Evolutionary conservation across 2,329 filamentous ascomycete genomes (phyloP), one percentile per base, ranked within the genome.

Genomic region (Colletotrichum caudatum): DNA sequence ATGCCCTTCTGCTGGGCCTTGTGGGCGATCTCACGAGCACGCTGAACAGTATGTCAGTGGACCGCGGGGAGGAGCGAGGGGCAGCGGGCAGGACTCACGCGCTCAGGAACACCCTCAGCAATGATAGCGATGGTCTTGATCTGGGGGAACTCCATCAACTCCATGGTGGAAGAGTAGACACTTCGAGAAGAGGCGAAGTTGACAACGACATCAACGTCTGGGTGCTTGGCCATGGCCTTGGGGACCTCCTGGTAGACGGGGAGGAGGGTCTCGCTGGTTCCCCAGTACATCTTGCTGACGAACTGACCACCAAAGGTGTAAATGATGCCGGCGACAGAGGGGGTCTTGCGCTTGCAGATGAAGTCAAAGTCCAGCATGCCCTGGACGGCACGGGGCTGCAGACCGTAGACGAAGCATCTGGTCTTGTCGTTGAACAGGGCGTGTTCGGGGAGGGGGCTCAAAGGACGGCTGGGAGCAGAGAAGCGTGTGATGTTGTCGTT

Each of bases 271-370:
- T 99, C 96, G 87, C 94, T 98, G 81, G 96, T 99, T 81, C 96
- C 96, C 96, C 96, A 99, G 93, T 99, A 99, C 96, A 99, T 98
- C 92, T 99, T 99, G 92, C 94, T 98, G 82, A 99, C 96, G 91
- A 99, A 99, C 87, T 99, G 96, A 77, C 96, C 96, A 83, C 96
- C 96, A 81, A 99, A 99, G 78, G 96, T 98, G 89, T 99, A 99
- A 89, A 99, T 98, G 86, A 99, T 98, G 82, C 95, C 96, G 76
- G 96, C 96, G 71, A 99, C 96, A 71, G 96, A 99, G 75, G 96
- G 96, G 73, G 93, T 97, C 82, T 91, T 90, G 80, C 96, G 94
- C 91, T 98, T 98, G 94, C 96, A 99, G 87, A 99, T 99, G 90
- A 98, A 99, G 89, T 99, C 96, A 84, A 99, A 99, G 85, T 99